Base-by-base conservation (phyloP, 257 asterid species). In the Solanum clarkiae region DNA sequence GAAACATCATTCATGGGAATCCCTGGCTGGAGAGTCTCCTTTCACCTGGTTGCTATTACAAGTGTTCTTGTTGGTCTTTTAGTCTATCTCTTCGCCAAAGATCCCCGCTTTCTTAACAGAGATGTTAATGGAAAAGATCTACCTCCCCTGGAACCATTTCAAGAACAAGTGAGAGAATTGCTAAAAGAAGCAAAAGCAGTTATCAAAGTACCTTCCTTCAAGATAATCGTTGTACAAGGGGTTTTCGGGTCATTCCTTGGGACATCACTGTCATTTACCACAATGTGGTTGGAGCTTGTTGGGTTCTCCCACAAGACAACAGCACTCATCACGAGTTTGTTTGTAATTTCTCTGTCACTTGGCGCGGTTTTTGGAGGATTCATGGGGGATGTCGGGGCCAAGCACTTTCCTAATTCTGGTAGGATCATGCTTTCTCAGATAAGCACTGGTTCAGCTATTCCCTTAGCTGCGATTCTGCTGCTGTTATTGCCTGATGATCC, bases 1-100 rank as follows among this genome's bases (percentile, higher is more conserved):
- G 91, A 94, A 57, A 84, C 93, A 4, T 65, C 98, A 5, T 82
- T 93, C 88, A 79, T 93, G 91, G 99, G 99, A 8, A 92, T 96
- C 16, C 91, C 97, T 0, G 99, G 98, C 49, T 96, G 99, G 99
- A 90, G 99, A 86, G 83, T 96, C 1, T 95, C 98, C 20, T 96
- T 96, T 86, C 94, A 93, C 88, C 84, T 96, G 22, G 97, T 96
- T 29, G 98, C 91, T 36, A 18, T 89, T 2, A 17, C 93, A 63
- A 96, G 99, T 71, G 87, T 93, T 57, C 45, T 92, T 9, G 90
- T 96, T 10, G 99, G 99, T 6, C 79, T 92, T 86, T 86, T 93
- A 40, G 96, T 94, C 56, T 83, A 87, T 53, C 82, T 93, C 10
- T 93, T 94, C 40, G 98, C 98, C 54, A 85, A 79, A 5, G 99